phyloP scores from a whole-genome alignment of 352 stramenopile genomes.

The Globisporangium camurandrum region DNA sequence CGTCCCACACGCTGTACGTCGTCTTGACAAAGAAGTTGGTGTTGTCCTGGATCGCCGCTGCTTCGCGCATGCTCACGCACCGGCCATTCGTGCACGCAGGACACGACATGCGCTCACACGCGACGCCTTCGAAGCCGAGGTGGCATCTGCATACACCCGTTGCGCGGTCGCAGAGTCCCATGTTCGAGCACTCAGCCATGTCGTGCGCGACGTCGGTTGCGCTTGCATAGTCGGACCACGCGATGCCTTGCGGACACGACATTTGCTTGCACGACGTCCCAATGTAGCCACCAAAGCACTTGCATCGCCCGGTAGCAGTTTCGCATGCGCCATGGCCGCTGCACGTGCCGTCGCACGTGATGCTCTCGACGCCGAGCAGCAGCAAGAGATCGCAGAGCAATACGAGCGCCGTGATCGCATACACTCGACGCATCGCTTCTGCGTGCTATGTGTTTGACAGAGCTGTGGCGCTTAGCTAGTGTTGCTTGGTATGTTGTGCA shows the following conservation, averaged over 20 bases:
- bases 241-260: constrained; percentile 37
- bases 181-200: constrained; percentile 77
- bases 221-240: constrained; percentile 64
- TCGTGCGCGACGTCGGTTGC: constrained; percentile 59
- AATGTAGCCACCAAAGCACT: constrained; percentile 73
- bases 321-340: constrained; percentile 63
- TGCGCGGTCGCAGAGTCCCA: constrained; percentile 72
- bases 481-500: no score
- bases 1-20: constrained; percentile 62
- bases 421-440: no score
- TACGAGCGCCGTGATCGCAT: no score
- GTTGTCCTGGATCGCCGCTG: constrained; percentile 42
- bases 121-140: constrained; percentile 56
- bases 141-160: constrained; percentile 56
- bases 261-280: constrained; percentile 51
- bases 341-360: constrained; percentile 77
- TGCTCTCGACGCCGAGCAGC: neutral
- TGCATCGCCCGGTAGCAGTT: constrained; percentile 49
- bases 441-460: no score
- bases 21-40: constrained; percentile 60
- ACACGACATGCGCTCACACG: constrained; percentile 67
- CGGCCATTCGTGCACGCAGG: constrained; percentile 53
- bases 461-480: no score
- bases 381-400: no score
- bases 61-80: constrained; percentile 69